A percentile compares a stretch with the other conserved stretches of the same genome.
Conservation (phyloP, 225 moss, liverwort and hornwort genomes). For the Neckera pumila region DNA sequence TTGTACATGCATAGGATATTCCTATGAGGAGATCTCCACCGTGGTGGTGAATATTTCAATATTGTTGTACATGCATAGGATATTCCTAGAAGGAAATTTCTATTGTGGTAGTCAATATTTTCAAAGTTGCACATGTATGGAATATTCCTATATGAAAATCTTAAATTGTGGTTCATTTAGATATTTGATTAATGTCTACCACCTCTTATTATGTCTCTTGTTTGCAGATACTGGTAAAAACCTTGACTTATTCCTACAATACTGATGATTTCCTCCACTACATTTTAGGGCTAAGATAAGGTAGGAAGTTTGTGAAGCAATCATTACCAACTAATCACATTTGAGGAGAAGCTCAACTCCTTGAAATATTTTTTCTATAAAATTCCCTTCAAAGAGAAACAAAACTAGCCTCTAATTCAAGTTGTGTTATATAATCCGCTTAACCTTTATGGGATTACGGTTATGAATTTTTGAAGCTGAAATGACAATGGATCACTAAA, state of each 20-base stretch:
- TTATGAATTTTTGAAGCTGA: not conserved
- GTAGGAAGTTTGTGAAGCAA: not conserved
- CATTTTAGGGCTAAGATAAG: not conserved
- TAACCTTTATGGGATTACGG: not conserved
- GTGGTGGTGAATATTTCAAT: not conserved
- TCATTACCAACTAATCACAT: not conserved
- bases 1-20: not conserved
- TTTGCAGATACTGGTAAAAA: fast-evolving
- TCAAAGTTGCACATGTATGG: not conserved
- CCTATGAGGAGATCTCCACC: no score
- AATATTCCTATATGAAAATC: not conserved
- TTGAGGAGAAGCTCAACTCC: not conserved
- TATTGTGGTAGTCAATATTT: no score
- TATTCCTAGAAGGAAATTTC: not conserved
- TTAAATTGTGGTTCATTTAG: no score
- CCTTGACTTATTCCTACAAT: fast-evolving
- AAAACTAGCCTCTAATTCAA: not conserved
- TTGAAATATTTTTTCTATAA: not conserved
- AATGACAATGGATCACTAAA: not conserved
- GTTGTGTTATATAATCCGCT: not conserved
- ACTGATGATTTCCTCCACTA: not conserved
- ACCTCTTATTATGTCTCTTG: not conserved
- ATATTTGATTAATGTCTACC: not conserved
- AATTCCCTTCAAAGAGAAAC: not conserved
- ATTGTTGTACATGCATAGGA: not conserved